A percentile compares a stretch with the other conserved stretches of the same genome.
These are phyloP conservation scores for Metarhizium brunneum DNA, from an alignment of 2,329 filamentous ascomycete species.

Conservation along the genomic window DNA sequence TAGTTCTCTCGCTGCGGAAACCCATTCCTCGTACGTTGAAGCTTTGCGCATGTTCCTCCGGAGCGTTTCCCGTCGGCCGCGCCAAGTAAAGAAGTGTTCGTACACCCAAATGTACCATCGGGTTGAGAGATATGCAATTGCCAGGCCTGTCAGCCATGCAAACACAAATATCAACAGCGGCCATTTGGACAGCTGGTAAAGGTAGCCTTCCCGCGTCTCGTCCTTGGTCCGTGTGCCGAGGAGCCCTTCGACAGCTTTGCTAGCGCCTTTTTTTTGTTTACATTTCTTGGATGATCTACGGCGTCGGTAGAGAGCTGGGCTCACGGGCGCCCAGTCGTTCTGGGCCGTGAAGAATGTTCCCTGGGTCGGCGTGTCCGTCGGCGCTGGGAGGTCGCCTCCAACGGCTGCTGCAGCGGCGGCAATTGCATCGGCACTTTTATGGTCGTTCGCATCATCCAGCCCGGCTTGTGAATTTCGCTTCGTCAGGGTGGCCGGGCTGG, in stretches of 20 bases:
- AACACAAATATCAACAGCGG: constrained; percentile 74
- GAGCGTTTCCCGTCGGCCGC: constrained; percentile 64
- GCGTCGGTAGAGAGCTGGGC: constrained; percentile 49
- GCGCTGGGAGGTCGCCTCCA: constrained; percentile 23
- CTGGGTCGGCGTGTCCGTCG: constrained; percentile 17
- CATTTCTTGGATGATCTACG: constrained; percentile 28
- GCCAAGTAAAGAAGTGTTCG: constrained; percentile 86
- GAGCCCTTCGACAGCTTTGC: constrained; percentile 29
- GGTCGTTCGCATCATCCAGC: constrained; percentile 19
- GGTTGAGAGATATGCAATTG: constrained; percentile 65
- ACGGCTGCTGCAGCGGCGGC: constrained; percentile 29
- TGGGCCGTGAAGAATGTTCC: constrained; percentile 72
- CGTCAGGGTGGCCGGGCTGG: constrained; percentile 31
- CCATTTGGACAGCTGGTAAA: constrained; percentile 87
- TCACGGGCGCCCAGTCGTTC: constrained; percentile 91
- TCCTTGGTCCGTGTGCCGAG: constrained; percentile 61
- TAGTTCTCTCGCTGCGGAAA: constrained; percentile 65
- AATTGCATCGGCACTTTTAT: constrained; percentile 25
- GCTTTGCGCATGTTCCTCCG: constrained; percentile 63
- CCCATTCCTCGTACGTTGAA: constrained; percentile 75
- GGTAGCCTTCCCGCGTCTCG: constrained; percentile 87
- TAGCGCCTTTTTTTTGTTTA: constrained; percentile 21
- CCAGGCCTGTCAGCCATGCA: constrained; percentile 69
- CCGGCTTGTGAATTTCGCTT: constrained; percentile 28
- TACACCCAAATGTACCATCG: constrained; percentile 86